A percentile compares a stretch with the other conserved stretches of the same genome.
These are phyloP conservation scores for Penicillium sp. DNA, from an alignment of 2,329 filamentous ascomycete species.

Conservation along the genomic window DNA sequence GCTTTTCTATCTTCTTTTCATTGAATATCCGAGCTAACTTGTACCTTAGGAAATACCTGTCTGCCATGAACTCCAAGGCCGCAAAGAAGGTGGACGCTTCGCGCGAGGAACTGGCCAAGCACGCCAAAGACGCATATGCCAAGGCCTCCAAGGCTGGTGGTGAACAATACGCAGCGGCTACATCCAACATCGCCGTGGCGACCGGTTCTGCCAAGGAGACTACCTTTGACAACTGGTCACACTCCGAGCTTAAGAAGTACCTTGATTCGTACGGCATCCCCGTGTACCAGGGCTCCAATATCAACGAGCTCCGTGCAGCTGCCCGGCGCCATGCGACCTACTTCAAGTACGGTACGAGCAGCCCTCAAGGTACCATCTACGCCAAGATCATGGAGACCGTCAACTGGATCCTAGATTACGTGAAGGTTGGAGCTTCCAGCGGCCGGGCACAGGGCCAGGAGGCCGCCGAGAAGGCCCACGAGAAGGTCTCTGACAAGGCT, in stretches of 20 bases:
- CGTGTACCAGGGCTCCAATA: slow-evolving; percentile 60
- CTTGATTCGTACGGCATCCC: slow-evolving; percentile 72
- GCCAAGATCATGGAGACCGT: slow-evolving; percentile 53
- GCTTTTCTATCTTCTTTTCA: slow-evolving; percentile 8
- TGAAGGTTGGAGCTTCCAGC: slow-evolving; percentile 46
- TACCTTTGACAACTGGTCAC: slow-evolving; percentile 67
- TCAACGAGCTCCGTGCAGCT: slow-evolving; percentile 65
- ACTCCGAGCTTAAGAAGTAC: slow-evolving; percentile 68
- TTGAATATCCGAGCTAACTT: background rate
- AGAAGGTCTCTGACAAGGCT: slow-evolving; percentile 50
- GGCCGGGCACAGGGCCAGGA: slow-evolving; percentile 47
- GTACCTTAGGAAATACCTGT: slow-evolving; percentile 44
- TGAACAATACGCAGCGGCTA: slow-evolving; percentile 57
- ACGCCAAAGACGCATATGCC: slow-evolving; percentile 44
- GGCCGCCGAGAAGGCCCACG: slow-evolving; percentile 41
- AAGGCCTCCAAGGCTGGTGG: slow-evolving; percentile 47
- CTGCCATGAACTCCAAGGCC: slow-evolving; percentile 48
- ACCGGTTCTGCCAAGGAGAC: slow-evolving; percentile 61
- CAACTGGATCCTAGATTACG: slow-evolving; percentile 47
- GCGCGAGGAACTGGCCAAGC: slow-evolving; percentile 67
- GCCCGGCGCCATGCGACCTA: slow-evolving; percentile 69
- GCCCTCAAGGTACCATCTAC: slow-evolving; percentile 60
- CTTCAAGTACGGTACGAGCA: slow-evolving; percentile 69
- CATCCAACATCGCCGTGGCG: slow-evolving; percentile 62
- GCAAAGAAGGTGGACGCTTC: slow-evolving; percentile 60